Evolutionary conservation across 2,329 filamentous ascomycete genomes (phyloP).

Genomic region (Aspergillus oerlinghausenensis): DNA sequence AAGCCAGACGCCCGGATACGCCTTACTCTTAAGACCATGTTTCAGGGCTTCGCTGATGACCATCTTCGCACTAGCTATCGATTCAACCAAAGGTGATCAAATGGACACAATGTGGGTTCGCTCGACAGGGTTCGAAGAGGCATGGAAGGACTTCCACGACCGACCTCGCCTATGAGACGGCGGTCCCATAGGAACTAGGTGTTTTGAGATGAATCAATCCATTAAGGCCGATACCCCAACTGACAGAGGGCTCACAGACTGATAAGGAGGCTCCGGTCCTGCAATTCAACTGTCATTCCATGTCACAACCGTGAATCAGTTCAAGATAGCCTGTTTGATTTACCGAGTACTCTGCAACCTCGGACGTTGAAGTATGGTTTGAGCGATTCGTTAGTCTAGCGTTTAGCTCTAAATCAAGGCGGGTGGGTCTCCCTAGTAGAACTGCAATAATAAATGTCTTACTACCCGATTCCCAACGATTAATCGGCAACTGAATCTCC

Average conservation of each 20-base stretch:
- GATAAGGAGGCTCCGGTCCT: not conserved
- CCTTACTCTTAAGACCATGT: not conserved
- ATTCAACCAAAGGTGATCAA: conserved; percentile 30
- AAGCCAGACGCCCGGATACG: conserved; percentile 14
- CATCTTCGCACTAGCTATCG: conserved; percentile 24
- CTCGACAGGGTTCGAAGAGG: conserved; percentile 39
- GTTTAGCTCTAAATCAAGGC: not conserved
- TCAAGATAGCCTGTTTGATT: not conserved
- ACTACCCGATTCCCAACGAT: not conserved
- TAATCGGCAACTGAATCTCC: not conserved
- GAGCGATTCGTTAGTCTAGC: not conserved
- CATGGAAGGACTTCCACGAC: conserved; percentile 31
- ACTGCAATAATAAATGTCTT: not conserved
- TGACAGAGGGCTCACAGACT: not conserved
- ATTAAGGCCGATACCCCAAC: not conserved
- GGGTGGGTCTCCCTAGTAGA: not conserved
- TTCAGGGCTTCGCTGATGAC: not conserved
- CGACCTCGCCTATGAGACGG: conserved; percentile 16
- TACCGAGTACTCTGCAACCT: not conserved
- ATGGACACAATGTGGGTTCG: conserved; percentile 32
- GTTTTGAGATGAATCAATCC: not conserved
- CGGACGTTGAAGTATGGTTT: not conserved
- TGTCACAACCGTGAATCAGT: not conserved
- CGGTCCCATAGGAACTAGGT: not conserved
- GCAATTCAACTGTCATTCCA: not conserved